Evolutionary conservation across 306 rosid genomes (phyloP), one percentile per base, ranked within the genome.

Genomic region (Gillenia trifoliata): DNA sequence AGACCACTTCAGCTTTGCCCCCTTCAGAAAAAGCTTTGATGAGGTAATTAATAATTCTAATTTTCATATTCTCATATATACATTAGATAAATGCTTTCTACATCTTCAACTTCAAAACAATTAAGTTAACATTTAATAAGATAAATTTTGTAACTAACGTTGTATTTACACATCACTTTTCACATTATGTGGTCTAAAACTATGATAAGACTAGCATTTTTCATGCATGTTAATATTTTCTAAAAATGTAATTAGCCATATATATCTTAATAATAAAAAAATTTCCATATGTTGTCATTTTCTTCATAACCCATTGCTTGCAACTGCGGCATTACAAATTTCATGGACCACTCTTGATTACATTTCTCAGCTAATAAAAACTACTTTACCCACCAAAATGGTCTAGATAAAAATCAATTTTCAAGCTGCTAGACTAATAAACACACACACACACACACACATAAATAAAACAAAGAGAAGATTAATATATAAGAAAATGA

Each of bases 1-100:
- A 9, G 90, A 92, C 63, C 89, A 92, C 78, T 90, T 90, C 68
- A 77, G 93, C 77, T 92, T 90, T 83, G 80, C 75, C 23, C 98
- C 98, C 1, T 90, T 90, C 79, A 81, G 89, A 38, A 94, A 88
- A 89, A 78, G 70, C 81, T 92, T 90, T 65, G 86, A 92, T 64
- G 87, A 92, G 97, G 99, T 89, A 79, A 49, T 76, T 49, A 38
- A 45, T 17, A 45, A 17, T 38, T 31, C 22, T 55, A 20, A 16
- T 34, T 8, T 57, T 59, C 36, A 25, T 38, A 10, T 43, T 20
- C 34, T 30, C 45, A 34, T 34, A 57, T 70, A 12, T 56, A 20
- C 19, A 49, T 54, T 23, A 16, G 9, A 16, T 36, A 50, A 15
- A 4, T 12, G 29, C 31, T 59, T 2, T 23, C 31, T 55, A 11